phyloP scores from a whole-genome alignment of 805 yeast genomes.

The Kodamaea kakaduensis region DNA sequence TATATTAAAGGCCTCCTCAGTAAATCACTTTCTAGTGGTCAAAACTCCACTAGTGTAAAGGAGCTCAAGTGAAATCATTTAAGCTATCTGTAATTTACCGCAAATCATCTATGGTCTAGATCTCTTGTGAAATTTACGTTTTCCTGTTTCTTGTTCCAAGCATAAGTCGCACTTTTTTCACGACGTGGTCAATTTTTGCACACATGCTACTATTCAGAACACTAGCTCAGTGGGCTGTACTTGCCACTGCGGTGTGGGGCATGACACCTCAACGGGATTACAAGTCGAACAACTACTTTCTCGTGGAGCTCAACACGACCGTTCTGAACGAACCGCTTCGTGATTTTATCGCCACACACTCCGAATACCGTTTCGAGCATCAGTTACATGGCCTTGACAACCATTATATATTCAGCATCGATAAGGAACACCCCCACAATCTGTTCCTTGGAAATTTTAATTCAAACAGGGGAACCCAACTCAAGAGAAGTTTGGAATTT shows the following conservation, averaged over 20 bases:
- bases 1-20: too few species aligned
- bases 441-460: conserved; percentile 33
- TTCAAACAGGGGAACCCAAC: conserved; percentile 23
- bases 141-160: neutral
- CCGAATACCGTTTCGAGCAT: conserved; percentile 54
- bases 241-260: neutral
- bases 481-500: conserved; percentile 24
- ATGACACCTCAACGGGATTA: conserved; percentile 42
- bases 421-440: conserved; percentile 34
- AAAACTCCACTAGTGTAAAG: too few species aligned
- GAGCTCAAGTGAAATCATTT: too few species aligned
- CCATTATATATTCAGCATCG: conserved; percentile 63
- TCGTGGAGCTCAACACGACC: conserved; percentile 49
- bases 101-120: too few species aligned
- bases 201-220: conserved; percentile 3
- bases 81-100: too few species aligned
- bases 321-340: conserved; percentile 21
- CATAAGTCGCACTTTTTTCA: too few species aligned
- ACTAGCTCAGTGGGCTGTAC: conserved; percentile 1
- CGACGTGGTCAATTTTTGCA: too few species aligned
- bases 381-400: conserved; percentile 55
- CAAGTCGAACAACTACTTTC: conserved; percentile 51
- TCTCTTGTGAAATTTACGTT: too few species aligned
- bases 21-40: too few species aligned
- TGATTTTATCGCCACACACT: conserved; percentile 36